Conservation (phyloP, 2,329 filamentous ascomycete genomes). For the Phoma sp. region DNA sequence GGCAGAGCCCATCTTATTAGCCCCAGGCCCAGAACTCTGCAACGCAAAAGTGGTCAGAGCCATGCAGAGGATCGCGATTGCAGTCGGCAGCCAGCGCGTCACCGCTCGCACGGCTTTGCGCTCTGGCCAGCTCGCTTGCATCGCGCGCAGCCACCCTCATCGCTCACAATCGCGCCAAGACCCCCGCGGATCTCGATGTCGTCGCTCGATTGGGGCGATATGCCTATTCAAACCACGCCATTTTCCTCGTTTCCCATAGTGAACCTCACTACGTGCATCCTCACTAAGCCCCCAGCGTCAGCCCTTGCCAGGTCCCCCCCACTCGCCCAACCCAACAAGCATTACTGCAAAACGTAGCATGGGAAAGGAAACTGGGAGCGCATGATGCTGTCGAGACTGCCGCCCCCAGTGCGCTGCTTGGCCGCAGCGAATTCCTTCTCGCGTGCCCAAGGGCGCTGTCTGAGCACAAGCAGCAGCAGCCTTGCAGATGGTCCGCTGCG, state of each 20-base stretch:
- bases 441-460: neutral
- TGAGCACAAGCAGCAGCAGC: neutral
- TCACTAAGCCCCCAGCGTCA: neutral
- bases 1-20: neutral
- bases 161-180: neutral
- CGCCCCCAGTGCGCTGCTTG: conserved; percentile 29
- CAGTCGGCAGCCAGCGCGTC: neutral
- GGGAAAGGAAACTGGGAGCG: too few relatives aligned
- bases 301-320: neutral
- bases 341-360: too few relatives aligned
- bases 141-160: neutral
- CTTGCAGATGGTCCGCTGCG: conserved; percentile 63
- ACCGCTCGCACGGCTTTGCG: neutral
- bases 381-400: conserved; percentile 31
- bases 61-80: neutral
- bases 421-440: neutral
- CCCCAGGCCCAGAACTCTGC: neutral
- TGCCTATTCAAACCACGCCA: neutral
- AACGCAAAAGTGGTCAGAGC: neutral
- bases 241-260: too few relatives aligned
- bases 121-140: neutral
- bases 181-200: neutral
- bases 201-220: neutral
- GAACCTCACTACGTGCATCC: too few relatives aligned
- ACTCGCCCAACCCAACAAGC: too few relatives aligned